Base-by-base conservation (phyloP, 371 early-diverging fungal species). In the Mucor saturninus region DNA sequence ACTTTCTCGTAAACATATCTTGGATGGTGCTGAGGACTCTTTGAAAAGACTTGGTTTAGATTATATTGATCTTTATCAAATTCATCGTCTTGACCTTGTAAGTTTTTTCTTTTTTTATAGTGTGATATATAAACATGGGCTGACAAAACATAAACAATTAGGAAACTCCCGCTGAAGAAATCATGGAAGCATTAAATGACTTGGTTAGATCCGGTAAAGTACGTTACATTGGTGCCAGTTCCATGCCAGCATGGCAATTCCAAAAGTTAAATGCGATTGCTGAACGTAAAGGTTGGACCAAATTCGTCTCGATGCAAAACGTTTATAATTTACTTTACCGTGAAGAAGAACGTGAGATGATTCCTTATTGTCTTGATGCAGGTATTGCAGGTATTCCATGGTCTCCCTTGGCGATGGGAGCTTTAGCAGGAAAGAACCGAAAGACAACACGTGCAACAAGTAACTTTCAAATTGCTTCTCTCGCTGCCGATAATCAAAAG, bases 271-370 rank as follows among this genome's bases (percentile, higher is more conserved):
- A 81, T 32, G 21, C 61, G 35, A 64, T 80, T 49, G 75, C 80
- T n/a, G 80, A 86, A 50, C 71, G 68, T 54, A 59, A 67, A 28
- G 86, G 86, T 2, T 86, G 85, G 85, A 59, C 84, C 26, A 71
- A 73, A 31, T 86, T 85, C 61, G 66, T 72, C 11, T 65, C 72
- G 2, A 83, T 81, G 86, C 83, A 79, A 62, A 83, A 82, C 60
- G 54, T 71, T 38, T 83, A 84, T 61, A 86, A 83, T 53, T 57
- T 83, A 39, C 15, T 83, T 8, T 86, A 86, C 58, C 83, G 86
- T 42, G 86, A 86, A 65, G 86, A 86, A 68, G 87, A 86, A 54
- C 74, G 84, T 13, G 87, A 86, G 49, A 84, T 85, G 83, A 65
- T 73, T 45, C 82, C 86, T 13, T 83, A 76, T 43, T 80, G 77